These are phyloP conservation scores for Termitomyces sp. DNA, from an alignment of 1,284 basidiomycete species.

Conservation along the genomic window DNA sequence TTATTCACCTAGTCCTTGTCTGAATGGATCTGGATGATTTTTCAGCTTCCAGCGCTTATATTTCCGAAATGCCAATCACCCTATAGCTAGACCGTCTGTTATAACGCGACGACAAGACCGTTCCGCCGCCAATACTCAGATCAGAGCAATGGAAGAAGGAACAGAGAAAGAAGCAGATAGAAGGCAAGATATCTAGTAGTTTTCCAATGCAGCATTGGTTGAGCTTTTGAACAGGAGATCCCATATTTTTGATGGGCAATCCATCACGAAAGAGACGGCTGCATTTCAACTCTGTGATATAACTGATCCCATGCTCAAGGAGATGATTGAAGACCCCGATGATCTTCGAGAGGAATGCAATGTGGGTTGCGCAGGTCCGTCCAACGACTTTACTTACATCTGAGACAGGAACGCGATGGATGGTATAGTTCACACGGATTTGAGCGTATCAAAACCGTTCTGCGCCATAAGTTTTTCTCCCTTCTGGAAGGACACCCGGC, in stretches of 20 bases:
- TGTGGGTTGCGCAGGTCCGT: constrained; percentile 39
- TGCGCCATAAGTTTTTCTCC: constrained; percentile 85
- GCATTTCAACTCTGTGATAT: constrained; percentile 95
- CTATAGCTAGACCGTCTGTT: constrained; percentile 68
- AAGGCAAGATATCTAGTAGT: constrained; percentile 22
- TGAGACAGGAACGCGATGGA: constrained; percentile 67
- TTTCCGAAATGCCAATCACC: constrained; percentile 78
- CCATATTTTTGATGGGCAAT: constrained; percentile 87
- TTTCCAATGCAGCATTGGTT: background rate
- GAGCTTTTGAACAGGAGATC: constrained; percentile 39
- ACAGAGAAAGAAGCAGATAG: constrained; percentile 35
- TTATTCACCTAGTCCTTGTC: background rate
- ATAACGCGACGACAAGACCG: constrained; percentile 62
- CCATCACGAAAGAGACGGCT: constrained; percentile 75
- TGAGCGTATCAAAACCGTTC: constrained; percentile 77
- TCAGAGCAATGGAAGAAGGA: constrained; percentile 34
- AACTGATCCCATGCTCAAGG: constrained; percentile 73
- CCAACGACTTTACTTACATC: background rate
- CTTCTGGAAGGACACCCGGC: constrained; percentile 71
- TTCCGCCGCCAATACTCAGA: constrained; percentile 31
- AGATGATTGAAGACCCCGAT: constrained; percentile 71
- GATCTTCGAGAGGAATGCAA: constrained; percentile 66
- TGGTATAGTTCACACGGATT: constrained; percentile 78
- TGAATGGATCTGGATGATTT: background rate
- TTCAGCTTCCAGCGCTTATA: constrained; percentile 78